Percentiles rank a stretch among this genome's conserved stretches.
Conservation (phyloP, 176 grass and related monocot species). For the Rhynchospora tenuis region DNA sequence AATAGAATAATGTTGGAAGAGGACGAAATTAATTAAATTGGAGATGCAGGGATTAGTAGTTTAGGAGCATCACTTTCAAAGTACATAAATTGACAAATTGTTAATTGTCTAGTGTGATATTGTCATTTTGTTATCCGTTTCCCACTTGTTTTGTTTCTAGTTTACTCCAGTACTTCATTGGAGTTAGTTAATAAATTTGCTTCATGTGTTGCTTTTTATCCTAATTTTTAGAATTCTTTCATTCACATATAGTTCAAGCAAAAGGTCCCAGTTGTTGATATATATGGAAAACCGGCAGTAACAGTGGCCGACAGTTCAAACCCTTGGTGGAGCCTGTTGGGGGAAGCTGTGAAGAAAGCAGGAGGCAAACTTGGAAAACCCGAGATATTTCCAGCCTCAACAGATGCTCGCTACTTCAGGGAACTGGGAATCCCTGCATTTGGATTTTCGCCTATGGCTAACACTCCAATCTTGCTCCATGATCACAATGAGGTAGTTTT, state of each 20-base stretch:
- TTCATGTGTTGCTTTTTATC: not conserved
- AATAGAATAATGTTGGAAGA: not conserved
- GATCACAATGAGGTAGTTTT: constrained; percentile 77
- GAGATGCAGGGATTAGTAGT: not conserved
- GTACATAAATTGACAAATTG: not conserved
- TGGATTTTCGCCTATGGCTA: constrained; percentile 89
- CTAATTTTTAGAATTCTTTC: not conserved
- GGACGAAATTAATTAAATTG: not conserved
- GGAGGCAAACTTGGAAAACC: constrained; percentile 71
- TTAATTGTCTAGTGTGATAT: not conserved
- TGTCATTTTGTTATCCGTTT: not conserved
- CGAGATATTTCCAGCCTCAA: constrained; percentile 81
- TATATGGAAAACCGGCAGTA: constrained; percentile 64
- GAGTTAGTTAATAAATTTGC: not conserved
- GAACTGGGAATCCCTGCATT: constrained; percentile 72
- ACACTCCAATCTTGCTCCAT: constrained; percentile 83
- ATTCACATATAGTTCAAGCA: constrained; percentile 56
- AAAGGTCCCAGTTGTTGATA: constrained; percentile 47
- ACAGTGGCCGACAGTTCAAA: constrained; percentile 61
- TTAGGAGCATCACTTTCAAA: not conserved
- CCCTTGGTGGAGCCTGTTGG: constrained; percentile 66
- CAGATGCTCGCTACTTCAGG: constrained; percentile 78
- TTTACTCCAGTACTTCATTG: not conserved
- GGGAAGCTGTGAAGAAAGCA: constrained; percentile 62
- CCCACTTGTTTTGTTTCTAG: not conserved